phyloP scores from a whole-genome alignment of 345 rosid genomes.

The Stellera chamaejasme region DNA sequence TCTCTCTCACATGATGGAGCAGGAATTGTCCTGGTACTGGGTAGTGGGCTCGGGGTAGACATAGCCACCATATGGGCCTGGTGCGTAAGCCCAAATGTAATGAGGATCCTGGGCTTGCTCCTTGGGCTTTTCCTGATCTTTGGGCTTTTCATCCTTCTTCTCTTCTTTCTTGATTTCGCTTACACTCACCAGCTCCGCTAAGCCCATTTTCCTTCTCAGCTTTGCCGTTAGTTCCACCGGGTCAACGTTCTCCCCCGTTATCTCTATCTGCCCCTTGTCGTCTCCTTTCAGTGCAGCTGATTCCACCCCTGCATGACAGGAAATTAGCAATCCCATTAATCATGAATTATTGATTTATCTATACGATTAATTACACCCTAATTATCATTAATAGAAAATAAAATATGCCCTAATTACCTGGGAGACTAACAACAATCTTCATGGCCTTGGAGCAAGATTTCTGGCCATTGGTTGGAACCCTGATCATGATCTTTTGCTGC shows the following conservation, averaged over 20 bases:
- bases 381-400: not conserved
- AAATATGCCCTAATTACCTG: conserved; percentile 11
- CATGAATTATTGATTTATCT: not conserved
- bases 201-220: conserved; percentile 31
- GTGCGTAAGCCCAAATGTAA: not conserved
- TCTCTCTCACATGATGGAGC: conserved; percentile 2
- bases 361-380: no score
- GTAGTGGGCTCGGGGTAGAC: not conserved
- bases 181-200: conserved; percentile 35
- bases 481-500: conserved; percentile 27
- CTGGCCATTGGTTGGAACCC: conserved; percentile 14
- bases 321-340: no score
- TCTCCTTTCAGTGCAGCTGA: conserved; percentile 33
- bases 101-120: no score
- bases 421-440: conserved; percentile 11
- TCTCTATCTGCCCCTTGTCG: conserved; percentile 41
- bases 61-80: not conserved
- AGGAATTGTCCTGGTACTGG: not conserved
- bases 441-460: conserved; percentile 20
- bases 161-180: not conserved
- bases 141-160: not conserved
- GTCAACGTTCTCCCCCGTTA: conserved; percentile 38
- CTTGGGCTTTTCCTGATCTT: no score
- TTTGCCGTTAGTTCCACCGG: conserved; percentile 16
- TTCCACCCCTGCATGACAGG: conserved; percentile 23